Evolutionary conservation across 108 stramenopile genomes (phyloP).

Genomic region (Cyclotella choctawhatcheeana): DNA sequence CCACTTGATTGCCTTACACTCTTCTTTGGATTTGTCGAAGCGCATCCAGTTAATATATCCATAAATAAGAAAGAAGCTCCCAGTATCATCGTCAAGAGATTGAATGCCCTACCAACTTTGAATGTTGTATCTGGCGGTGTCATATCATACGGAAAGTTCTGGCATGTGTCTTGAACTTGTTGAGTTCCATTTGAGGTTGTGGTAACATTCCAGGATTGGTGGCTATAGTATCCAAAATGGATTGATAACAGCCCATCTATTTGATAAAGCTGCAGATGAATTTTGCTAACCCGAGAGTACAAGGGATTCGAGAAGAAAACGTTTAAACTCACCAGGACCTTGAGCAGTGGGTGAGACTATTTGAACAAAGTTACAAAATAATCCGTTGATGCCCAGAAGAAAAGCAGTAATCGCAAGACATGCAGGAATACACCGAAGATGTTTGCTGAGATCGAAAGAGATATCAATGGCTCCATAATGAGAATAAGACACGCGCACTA

Average conservation of each 20-base stretch:
- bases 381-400: background rate
- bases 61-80: conserved; percentile 2
- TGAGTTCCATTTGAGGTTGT: background rate
- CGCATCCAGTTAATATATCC: conserved; percentile 1
- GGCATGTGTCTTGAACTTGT: background rate
- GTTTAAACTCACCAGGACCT: no score
- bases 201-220: conserved; percentile 4
- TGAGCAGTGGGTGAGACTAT: background rate
- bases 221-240: conserved; percentile 12
- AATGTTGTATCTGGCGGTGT: background rate
- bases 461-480: no score
- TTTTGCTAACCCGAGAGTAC: no score
- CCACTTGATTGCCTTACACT: background rate
- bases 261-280: no score
- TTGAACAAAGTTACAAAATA: conserved; percentile 2
- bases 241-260: background rate
- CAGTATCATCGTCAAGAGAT: background rate
- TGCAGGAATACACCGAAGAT: background rate
- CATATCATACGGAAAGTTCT: background rate
- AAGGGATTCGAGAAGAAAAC: no score
- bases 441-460: background rate
- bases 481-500: no score
- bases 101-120: conserved; percentile 7
- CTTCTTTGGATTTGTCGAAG: background rate
- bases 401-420: background rate